phyloP scores from a whole-genome alignment of 2,329 filamentous ascomycete genomes.

The Anisogramma anomala region DNA sequence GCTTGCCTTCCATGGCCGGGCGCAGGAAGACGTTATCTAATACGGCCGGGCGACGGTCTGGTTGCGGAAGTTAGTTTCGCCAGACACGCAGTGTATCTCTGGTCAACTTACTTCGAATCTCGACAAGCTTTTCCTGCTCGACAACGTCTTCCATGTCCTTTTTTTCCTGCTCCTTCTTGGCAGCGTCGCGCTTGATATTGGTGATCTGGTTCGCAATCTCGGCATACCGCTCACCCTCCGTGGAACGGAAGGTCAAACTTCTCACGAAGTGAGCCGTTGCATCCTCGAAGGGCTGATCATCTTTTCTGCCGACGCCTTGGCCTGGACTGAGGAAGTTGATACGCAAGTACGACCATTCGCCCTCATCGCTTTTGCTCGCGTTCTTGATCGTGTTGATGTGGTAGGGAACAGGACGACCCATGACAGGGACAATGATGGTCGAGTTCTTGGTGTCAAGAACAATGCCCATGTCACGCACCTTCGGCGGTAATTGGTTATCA shows the following conservation, averaged over 20 bases:
- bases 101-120: conserved; percentile 66
- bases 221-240: conserved; percentile 76
- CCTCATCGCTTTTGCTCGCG: conserved; percentile 93
- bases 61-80: conserved; percentile 26
- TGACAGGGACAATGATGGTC: conserved; percentile 87
- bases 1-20: conserved; percentile 91
- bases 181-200: conserved; percentile 85
- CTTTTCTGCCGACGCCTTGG: conserved; percentile 91
- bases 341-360: conserved; percentile 83
- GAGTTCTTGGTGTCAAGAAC: conserved; percentile 83
- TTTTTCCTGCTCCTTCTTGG: conserved; percentile 93
- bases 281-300: conserved; percentile 96
- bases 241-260: conserved; percentile 88
- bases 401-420: conserved; percentile 94
- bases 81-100: too few species aligned
- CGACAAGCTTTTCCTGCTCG: conserved; percentile 92
- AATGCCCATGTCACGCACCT: conserved; percentile 76
- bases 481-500: conserved; percentile 80
- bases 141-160: conserved; percentile 99
- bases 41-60: conserved; percentile 77
- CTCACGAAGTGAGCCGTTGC: conserved; percentile 90
- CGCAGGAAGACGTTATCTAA: conserved; percentile 93
- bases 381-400: conserved; percentile 98
- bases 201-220: conserved; percentile 89
- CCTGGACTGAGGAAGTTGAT: conserved; percentile 97